Conservation (phyloP, 768 basidiomycete genomes). For the Xerocomellus intermedius region DNA sequence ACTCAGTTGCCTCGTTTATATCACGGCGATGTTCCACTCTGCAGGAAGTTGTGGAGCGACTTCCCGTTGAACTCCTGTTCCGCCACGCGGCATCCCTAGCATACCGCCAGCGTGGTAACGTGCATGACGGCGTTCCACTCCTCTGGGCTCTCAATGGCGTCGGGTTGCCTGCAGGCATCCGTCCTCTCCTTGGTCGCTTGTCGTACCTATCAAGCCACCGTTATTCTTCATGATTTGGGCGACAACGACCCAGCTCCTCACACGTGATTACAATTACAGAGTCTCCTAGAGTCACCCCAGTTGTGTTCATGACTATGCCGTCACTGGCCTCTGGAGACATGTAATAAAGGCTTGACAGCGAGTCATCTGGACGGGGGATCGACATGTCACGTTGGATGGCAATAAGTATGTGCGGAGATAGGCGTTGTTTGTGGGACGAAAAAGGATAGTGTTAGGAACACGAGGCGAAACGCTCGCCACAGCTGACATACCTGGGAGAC, state of each 20-base stretch:
- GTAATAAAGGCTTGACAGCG: constrained; percentile 1
- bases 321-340: constrained; percentile 5
- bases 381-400: constrained; percentile 19
- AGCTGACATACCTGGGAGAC: constrained; percentile 5
- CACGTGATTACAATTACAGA: constrained; percentile 4
- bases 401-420: constrained; percentile 20
- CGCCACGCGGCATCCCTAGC: constrained; percentile 11
- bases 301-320: constrained; percentile 16
- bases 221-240: too few species aligned
- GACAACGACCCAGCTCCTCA: not conserved
- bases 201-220: constrained; percentile 24
- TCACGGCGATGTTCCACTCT: not conserved
- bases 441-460: constrained; percentile 15
- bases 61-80: constrained; percentile 7
- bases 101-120: constrained; percentile 6
- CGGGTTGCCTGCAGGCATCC: constrained; percentile 12
- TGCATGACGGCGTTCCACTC: constrained; percentile 16
- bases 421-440: constrained; percentile 16
- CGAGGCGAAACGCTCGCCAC: constrained; percentile 17
- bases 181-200: not conserved
- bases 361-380: constrained; percentile 15
- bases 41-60: not conserved
- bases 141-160: constrained; percentile 12
- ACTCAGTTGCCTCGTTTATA: not conserved
- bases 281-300: not conserved